Conservation (phyloP, 2,329 filamentous ascomycete genomes). For the Drechslerella stenobrocha region DNA sequence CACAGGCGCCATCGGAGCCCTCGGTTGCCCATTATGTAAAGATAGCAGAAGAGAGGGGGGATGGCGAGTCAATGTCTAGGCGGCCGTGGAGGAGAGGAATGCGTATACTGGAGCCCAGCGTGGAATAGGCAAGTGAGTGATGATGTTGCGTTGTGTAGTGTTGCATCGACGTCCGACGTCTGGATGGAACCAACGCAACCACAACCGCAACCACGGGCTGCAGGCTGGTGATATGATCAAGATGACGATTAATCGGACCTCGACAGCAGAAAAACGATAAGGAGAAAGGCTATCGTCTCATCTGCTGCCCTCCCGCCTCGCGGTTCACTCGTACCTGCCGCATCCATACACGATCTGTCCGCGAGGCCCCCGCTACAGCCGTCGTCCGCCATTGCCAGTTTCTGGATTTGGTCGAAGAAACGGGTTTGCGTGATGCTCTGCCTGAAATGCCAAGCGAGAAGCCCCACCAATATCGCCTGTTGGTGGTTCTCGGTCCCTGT, state of each 20-base stretch:
- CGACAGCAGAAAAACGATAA: background rate
- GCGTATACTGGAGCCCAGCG: conserved; percentile 20
- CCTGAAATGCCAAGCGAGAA: conserved; percentile 48
- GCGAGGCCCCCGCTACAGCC: conserved; percentile 27
- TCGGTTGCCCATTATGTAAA: conserved; percentile 29
- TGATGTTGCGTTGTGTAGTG: conserved; percentile 26
- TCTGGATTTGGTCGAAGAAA: conserved; percentile 48
- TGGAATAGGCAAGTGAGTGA: conserved; percentile 44
- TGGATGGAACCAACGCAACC: too few species aligned
- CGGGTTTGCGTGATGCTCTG: conserved; percentile 49
- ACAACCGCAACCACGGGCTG: conserved; percentile 15
- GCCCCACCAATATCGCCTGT: background rate
- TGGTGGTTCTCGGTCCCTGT: conserved; percentile 17
- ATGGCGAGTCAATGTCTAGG: conserved; percentile 21
- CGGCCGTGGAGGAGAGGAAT: conserved; percentile 13
- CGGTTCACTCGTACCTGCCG: conserved; percentile 30
- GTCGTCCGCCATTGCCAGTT: conserved; percentile 47
- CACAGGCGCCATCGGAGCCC: conserved; percentile 19
- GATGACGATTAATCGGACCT: too few species aligned
- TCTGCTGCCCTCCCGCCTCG: conserved; percentile 41
- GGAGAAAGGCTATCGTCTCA: conserved; percentile 17
- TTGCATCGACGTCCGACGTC: conserved; percentile 9
- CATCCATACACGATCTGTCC: conserved; percentile 43
- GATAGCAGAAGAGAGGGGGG: conserved; percentile 28
- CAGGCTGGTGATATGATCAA: too few species aligned